Percentiles rank a stretch among this genome's conserved stretches.
phyloP scores from a whole-genome alignment of 1,284 basidiomycete species.

The Leccinum pallidistipes region DNA sequence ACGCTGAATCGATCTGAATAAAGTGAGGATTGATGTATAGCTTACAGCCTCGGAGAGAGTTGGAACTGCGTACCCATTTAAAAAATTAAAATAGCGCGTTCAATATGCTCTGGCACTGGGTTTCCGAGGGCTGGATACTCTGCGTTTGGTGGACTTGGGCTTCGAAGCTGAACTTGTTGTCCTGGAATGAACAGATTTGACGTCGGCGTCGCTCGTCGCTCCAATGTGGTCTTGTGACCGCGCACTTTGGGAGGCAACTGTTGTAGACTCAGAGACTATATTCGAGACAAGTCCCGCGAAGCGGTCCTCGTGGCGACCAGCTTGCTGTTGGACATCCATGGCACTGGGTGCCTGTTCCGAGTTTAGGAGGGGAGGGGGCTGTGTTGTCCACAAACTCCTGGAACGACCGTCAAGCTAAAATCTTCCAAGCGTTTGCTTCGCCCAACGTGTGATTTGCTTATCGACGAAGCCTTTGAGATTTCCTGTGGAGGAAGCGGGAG shows the following conservation, averaged over 20 bases:
- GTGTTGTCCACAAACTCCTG: constrained; percentile 15
- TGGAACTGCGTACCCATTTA: too few relatives aligned
- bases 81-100: too few relatives aligned
- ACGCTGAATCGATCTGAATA: neutral
- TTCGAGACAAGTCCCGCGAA: neutral
- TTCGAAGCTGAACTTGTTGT: constrained; percentile 35
- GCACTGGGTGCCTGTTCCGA: constrained; percentile 11
- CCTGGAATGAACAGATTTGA: constrained; percentile 40
- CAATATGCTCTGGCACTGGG: too few relatives aligned
- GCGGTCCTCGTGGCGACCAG: constrained; percentile 25
- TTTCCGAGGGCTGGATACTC: constrained; percentile 32
- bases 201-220: constrained; percentile 39
- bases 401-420: constrained; percentile 12
- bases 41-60: too few relatives aligned
- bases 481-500: constrained; percentile 40
- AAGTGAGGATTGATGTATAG: neutral
- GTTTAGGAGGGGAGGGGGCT: constrained; percentile 33
- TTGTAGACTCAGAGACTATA: constrained; percentile 52
- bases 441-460: constrained; percentile 10
- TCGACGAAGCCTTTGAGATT: constrained; percentile 39
- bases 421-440: constrained; percentile 30
- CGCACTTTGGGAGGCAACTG: constrained; percentile 28
- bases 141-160: constrained; percentile 39
- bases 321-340: constrained; percentile 16
- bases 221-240: constrained; percentile 23